Base-by-base conservation (phyloP, 495 filamentous ascomycete species). In the Penicillium cinerascens region DNA sequence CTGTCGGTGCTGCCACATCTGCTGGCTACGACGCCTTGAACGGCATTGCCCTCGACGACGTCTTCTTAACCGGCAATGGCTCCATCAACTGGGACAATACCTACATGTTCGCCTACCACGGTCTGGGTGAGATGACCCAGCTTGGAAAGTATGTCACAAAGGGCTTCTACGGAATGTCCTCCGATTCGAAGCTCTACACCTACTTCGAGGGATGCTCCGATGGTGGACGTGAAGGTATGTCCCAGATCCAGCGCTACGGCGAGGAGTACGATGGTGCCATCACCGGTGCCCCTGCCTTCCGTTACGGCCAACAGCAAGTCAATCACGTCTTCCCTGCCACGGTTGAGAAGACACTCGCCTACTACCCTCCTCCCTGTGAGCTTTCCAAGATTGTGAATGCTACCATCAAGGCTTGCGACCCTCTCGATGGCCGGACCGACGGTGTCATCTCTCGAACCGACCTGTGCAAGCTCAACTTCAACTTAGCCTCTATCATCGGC, bases 301-400 rank as follows among this genome's bases (percentile, higher is more conserved):
- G 79, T 0, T 77, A 69, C 45, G 68, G 62, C 9, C 72, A 77
- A 44, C 73, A 79, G 52, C 79, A 81, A 59, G 71, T 78, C 21
- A 61, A 77, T 43, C 79, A 81, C 51, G 51, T 80, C 1, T 75
- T 67, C 47, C 60, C 76, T 15, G 57, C 64, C 11, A 61, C 65
- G 1, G 75, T 78, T 6, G 76, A 80, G 55, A 51, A 76, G 44
- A 75, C 71, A 9, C 42, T 74, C 11, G 67, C 68, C 48, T 80
- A 82, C 61, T 80, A 68, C 59, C 77, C 79, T 23, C 68, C 73
- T 0, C 71, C 75, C 2, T 82, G 79, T 45, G 77, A 80, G 55
- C 49, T 82, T 6, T 65, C 63, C 13, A 74, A 76, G 54, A 80
- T 81, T 44, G 72, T 74, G 16, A 79, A 77, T 45, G 66, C 66